Evolutionary conservation across 2,329 filamentous ascomycete species (phyloP), one percentile per base, ranked within the genome.

Genomic region (Calonectria hawksworthii): DNA sequence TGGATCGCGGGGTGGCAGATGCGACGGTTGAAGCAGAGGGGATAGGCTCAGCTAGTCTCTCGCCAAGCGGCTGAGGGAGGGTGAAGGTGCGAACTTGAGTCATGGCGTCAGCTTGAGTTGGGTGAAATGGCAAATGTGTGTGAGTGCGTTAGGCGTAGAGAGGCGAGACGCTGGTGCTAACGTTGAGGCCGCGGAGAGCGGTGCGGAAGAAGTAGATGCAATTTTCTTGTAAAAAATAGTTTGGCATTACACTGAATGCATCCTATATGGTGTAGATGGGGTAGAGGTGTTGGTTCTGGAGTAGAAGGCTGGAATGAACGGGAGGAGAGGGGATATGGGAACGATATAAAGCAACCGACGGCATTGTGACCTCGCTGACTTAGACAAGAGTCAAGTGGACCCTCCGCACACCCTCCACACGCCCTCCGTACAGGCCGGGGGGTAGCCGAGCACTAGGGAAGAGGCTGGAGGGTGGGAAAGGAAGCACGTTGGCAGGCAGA

Each of bases 171-270:
- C 88, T 91, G 81, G 94, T 98, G 87, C 92, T 91, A 81, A 98
- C 93, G 83, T 94, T 96, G 81, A 98, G 89, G 83, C 96, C 93
- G 89, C 95, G 95, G 87, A 98, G 88, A 83, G 95, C 94, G 86
- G 93, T 98, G 89, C 95, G 95, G 89, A 95, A 97, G 87, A 98
- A 98, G 87, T 98, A 98, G 85, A 98, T 95, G 83, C 94, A 98
- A 86, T 98, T 94, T 89, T 97, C 94, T 89, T 97, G 93, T 73
- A 95, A 88, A 86, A 89, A 98, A 86, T 95, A 96, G 81, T 90
- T 86, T 89, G 94, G 94, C 95, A 98, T 98, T 88, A 90, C 88
- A 90, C 86, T 87, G 79, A 70, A 68, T 52, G 68, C 47, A 76
- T 74, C 75, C 34, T 69, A 51, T 41, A 63, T 63, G 34, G 23